Evolutionary conservation across 345 rosid genomes (phyloP).

Genomic region (Melastoma malabathricum): DNA sequence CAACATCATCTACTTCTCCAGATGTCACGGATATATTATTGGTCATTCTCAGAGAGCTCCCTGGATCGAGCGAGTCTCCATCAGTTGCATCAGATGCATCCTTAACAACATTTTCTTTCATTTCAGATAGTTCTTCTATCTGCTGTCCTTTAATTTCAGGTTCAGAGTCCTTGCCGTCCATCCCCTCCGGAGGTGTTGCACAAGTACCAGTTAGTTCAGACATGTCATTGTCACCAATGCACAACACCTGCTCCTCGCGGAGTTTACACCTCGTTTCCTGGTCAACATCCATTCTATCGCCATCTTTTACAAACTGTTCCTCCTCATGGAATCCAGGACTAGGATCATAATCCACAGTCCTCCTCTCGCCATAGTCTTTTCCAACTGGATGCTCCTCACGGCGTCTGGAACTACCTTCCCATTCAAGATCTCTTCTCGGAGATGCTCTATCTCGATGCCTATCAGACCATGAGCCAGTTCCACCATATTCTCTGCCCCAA

Average conservation of each 20-base stretch:
- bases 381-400: too few species aligned
- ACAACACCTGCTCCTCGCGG: constrained; percentile 40
- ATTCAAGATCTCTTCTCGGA: neutral
- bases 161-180: constrained; percentile 40
- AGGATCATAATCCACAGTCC: too few species aligned
- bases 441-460: constrained; percentile 22
- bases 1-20: too few species aligned
- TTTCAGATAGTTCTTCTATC: constrained; percentile 23
- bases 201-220: constrained; percentile 34
- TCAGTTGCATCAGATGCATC: constrained; percentile 21
- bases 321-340: too few species aligned
- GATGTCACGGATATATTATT: too few species aligned
- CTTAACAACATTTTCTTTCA: constrained; percentile 31
- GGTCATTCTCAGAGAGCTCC: constrained; percentile 1
- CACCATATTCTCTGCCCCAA: constrained; percentile 52
- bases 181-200: constrained; percentile 28
- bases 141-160: constrained; percentile 26
- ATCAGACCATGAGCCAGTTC: constrained; percentile 64
- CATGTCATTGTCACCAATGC: constrained; percentile 36
- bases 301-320: too few species aligned
- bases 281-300: constrained; percentile 27
- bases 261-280: constrained; percentile 33
- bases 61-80: constrained; percentile 19
- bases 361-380: too few species aligned
- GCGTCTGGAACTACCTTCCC: too few species aligned